phyloP scores from a whole-genome alignment of 1,284 basidiomycete species.

The Sanghuangporus weigelae region DNA sequence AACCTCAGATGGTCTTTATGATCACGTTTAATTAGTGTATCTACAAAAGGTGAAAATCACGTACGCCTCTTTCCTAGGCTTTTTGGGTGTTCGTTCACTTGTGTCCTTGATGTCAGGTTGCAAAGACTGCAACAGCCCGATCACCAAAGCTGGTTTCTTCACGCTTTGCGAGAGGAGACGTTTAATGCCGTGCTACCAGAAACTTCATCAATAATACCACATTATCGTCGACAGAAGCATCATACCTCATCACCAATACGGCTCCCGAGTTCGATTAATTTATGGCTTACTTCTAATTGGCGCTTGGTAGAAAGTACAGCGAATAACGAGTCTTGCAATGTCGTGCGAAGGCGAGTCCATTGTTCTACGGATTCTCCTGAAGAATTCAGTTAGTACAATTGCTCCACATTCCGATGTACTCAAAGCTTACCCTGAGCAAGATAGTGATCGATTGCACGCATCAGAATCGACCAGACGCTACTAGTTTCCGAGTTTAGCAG shows the following conservation, averaged over 20 bases:
- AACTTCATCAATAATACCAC: neutral
- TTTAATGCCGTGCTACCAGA: conserved; percentile 39
- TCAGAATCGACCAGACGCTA: conserved; percentile 45
- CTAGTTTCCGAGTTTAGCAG: conserved; percentile 43
- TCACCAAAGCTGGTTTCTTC: conserved; percentile 46
- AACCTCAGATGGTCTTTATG: neutral
- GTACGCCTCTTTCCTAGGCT: conserved; percentile 54
- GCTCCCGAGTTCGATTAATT: conserved; percentile 46
- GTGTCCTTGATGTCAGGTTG: conserved; percentile 38
- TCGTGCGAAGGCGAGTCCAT: conserved; percentile 37
- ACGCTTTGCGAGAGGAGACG: conserved; percentile 43
- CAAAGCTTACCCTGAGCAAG: conserved; percentile 40
- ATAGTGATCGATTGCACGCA: conserved; percentile 37
- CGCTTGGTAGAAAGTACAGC: conserved; percentile 43
- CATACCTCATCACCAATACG: conserved; percentile 45
- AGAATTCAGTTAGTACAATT: neutral
- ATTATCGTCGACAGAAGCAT: neutral
- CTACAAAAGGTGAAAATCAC: conserved; percentile 22
- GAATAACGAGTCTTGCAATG: conserved; percentile 51
- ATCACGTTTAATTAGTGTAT: neutral
- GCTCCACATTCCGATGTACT: conserved; percentile 25
- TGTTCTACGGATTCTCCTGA: conserved; percentile 20
- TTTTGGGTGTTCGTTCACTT: conserved; percentile 52
- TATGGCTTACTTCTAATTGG: conserved; percentile 48
- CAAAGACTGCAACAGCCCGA: conserved; percentile 53